Evolutionary conservation across 306 rosid genomes (phyloP).

Genomic region (Malus sylvestris): DNA sequence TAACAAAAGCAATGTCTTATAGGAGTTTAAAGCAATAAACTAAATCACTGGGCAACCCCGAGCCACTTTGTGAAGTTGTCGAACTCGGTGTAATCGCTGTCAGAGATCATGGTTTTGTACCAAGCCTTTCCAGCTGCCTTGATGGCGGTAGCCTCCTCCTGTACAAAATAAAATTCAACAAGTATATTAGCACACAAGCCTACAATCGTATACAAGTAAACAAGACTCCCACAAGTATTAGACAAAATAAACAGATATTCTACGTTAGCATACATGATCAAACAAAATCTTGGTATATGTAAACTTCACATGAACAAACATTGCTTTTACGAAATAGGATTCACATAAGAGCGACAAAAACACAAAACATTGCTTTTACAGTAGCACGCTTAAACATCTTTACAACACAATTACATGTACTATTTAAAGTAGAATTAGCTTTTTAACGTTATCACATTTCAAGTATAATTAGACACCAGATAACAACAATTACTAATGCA

Average conservation of each 20-base stretch:
- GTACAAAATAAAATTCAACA: neutral
- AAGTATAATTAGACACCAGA: neutral
- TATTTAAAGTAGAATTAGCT: no score
- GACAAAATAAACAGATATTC: neutral
- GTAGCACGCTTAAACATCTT: neutral
- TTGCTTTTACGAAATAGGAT: neutral
- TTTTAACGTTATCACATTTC: neutral
- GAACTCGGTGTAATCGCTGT: constrained; percentile 72
- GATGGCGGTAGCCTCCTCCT: constrained; percentile 68
- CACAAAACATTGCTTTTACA: neutral
- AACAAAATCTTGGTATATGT: neutral
- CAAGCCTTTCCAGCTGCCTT: constrained; percentile 82
- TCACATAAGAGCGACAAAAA: neutral
- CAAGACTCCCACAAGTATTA: neutral
- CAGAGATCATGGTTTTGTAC: constrained; percentile 82
- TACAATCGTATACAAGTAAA: neutral
- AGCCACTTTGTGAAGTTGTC: constrained; percentile 80
- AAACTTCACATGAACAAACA: neutral
- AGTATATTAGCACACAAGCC: neutral
- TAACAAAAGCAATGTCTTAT: constrained; percentile 21
- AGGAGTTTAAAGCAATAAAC: neutral
- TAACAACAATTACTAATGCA: neutral
- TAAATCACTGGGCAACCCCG: constrained; percentile 61
- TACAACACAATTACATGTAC: neutral
- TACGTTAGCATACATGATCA: neutral